Conservation (phyloP, 805 yeast species). For the Yarrowia deformans region DNA sequence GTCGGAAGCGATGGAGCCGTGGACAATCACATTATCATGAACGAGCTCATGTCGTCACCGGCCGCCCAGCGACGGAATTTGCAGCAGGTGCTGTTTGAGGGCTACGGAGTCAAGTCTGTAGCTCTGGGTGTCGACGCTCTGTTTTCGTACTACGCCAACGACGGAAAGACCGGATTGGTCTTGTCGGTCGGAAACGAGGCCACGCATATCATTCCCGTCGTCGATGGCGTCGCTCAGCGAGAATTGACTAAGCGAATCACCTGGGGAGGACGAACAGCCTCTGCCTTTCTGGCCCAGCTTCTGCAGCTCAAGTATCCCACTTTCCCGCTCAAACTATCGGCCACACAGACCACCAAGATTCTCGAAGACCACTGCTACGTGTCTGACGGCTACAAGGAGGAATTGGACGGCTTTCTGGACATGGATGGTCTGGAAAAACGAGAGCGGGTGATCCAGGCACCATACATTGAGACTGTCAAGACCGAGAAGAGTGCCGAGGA, state of each 20-base stretch:
- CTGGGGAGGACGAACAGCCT: slow-evolving; percentile 87
- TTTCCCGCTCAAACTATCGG: slow-evolving; percentile 77
- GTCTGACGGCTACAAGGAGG: slow-evolving; percentile 70
- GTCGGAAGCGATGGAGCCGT: slow-evolving; percentile 63
- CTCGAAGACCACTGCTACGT: slow-evolving; percentile 82
- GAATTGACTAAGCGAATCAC: slow-evolving; percentile 79
- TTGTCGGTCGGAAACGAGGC: slow-evolving; percentile 84
- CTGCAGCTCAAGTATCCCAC: slow-evolving; percentile 78
- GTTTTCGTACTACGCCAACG: slow-evolving; percentile 74
- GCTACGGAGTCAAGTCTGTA: slow-evolving; percentile 74
- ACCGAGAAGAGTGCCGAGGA: slow-evolving; percentile 86
- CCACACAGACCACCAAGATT: slow-evolving; percentile 68
- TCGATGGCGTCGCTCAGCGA: slow-evolving; percentile 70
- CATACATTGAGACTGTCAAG: slow-evolving; percentile 65
- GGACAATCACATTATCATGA: slow-evolving; percentile 80
- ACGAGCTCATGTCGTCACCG: slow-evolving; percentile 78
- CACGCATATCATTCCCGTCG: slow-evolving; percentile 81
- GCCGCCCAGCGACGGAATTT: slow-evolving; percentile 71
- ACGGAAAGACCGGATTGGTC: slow-evolving; percentile 66
- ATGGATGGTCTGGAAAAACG: slow-evolving; percentile 68
- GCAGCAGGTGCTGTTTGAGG: slow-evolving; percentile 86
- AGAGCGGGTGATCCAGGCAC: slow-evolving; percentile 85
- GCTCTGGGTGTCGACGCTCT: slow-evolving; percentile 84
- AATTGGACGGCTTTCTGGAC: slow-evolving; percentile 63
- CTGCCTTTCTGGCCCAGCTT: slow-evolving; percentile 65